Base-by-base conservation (phyloP, 257 asterid genomes). In the Salvia miltiorrhiza region DNA sequence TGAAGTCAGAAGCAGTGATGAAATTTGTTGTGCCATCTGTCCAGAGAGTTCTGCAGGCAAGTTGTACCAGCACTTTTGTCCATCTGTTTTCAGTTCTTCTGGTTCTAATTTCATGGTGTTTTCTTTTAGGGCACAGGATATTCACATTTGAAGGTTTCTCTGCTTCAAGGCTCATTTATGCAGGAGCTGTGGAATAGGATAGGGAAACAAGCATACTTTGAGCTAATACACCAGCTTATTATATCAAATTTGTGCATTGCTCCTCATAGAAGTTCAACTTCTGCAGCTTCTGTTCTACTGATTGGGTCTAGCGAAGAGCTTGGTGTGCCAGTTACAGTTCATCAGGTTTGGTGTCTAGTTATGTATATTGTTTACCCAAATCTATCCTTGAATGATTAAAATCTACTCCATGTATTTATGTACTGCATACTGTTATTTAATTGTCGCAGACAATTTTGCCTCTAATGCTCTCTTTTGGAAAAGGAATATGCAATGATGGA, bases 91-190 rank as follows among this genome's bases (percentile, higher is more conserved):
- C 66, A 56, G 35, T 48, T 68, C 41, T 44, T 55, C 45, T 66
- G 76, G 59, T 73, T 70, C 76, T 71, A 70, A 61, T 63, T 61
- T 63, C 69, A 43, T 43, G 47, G 32, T 48, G 71, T 21, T 73
- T 76, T 69, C 76, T 81, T 77, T 70, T 87, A 93, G 99, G 90
- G 85, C 72, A 77, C 92, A 48, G 90, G 86, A 63, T 75, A 84
- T 82, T 88, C 97, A 60, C 96, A 73, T 72, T 79, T 93, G 90
- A 93, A 93, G 87, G 91, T 90, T 79, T 90, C 96, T 87, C 94
- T 90, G 84, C 99, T 93, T 76, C 97, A 93, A 93, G 96, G 94
- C 68, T 93, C 97, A 48, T 93, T 93, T 82, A 87, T 93, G 87
- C 90, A 84, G 77, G 97, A 88, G 76, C 73, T 88, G 52, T 93